Percentiles rank a stretch among this genome's conserved stretches.
These are phyloP conservation scores for Ceraceosorus guamensis DNA, from an alignment of 1,284 basidiomycete genomes.

Conservation along the genomic window DNA sequence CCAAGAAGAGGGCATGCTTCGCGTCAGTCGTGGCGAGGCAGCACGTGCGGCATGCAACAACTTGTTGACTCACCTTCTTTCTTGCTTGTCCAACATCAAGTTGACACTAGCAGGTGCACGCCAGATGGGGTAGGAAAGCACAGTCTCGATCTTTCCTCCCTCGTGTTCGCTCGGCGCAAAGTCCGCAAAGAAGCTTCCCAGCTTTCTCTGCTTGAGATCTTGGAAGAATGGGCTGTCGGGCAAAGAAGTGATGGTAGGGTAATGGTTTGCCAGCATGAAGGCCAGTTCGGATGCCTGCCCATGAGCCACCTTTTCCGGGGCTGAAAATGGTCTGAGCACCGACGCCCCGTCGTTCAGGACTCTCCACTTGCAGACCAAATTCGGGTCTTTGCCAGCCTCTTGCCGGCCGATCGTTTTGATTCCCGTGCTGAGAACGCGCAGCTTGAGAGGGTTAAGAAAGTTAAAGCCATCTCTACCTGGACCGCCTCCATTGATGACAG, in stretches of 20 bases:
- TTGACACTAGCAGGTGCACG: slow-evolving; percentile 41
- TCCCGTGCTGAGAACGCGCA: slow-evolving; percentile 82
- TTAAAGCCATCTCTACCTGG: slow-evolving; percentile 33
- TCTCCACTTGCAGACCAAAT: slow-evolving; percentile 58
- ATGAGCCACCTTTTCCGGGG: slow-evolving; percentile 59
- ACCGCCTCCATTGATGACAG: slow-evolving; percentile 68
- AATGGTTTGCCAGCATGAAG: slow-evolving; percentile 53
- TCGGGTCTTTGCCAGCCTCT: slow-evolving; percentile 52
- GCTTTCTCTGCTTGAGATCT: slow-evolving; percentile 24
- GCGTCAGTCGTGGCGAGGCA: not conserved
- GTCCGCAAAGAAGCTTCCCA: slow-evolving; percentile 41
- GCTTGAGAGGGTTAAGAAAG: slow-evolving; percentile 60
- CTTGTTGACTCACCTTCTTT: slow-evolving; percentile 32
- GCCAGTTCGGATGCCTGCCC: slow-evolving; percentile 61
- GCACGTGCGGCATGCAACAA: not conserved
- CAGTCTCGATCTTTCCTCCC: slow-evolving; percentile 24
- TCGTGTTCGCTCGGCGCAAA: slow-evolving; percentile 33
- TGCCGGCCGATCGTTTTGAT: slow-evolving; percentile 66
- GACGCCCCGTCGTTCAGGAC: slow-evolving; percentile 78
- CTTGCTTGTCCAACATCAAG: slow-evolving; percentile 48
- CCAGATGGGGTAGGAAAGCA: slow-evolving; percentile 41
- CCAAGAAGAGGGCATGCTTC: not conserved
- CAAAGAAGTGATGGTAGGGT: slow-evolving; percentile 28
- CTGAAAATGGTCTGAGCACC: slow-evolving; percentile 71
- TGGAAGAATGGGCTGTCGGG: not conserved